Evolutionary conservation across 2,329 filamentous ascomycete species (phyloP), one percentile per base, ranked within the genome.

Genomic region (Cladosporium sp.): DNA sequence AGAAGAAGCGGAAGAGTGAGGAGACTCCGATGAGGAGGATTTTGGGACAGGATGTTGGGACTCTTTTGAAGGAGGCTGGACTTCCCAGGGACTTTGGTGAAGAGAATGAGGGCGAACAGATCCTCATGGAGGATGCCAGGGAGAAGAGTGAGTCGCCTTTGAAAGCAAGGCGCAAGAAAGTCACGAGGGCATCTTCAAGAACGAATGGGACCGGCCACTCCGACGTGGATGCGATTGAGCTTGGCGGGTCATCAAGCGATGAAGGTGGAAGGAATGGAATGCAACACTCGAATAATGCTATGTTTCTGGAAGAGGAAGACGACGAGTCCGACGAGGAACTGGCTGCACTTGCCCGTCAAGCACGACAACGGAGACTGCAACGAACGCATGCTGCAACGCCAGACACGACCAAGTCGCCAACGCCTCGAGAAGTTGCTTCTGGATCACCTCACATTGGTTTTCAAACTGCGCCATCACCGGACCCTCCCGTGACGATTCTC

Each of bases 401-500:
- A 69, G 57, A 67, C 16, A 46, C 64, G n/a, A 46, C 35, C 14
- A 69, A 70, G 35, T 53, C 67, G 57, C 53, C 66, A 57, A 67
- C 69, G 58, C 62, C 68, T 33, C 59, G 64, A 55, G 35, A 56
- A 33, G 60, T 62, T 2, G 12, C 28, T 29, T 26, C 50, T 1
- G 21, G 26, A 18, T 55, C 63, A 11, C 28, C 44, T 44, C 63
- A 52, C 5, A 44, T n/a, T 12, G 29, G 21, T 12, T 18, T 14
- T 14, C 16, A n/a, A 12, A 59, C 21, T 11, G 49, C 60, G 12
- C 33, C 61, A 52, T 49, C 40, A 5, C 72, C 77, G 21, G 84
- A 89, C 67, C 79, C 83, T 0, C 72, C 84, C 14, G 82, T 91
- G 49, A 80, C 85, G 65, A 85, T 94, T 28, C 80, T 93, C 35